Evolutionary conservation across 2,329 filamentous ascomycete species (phyloP).

Genomic region (Macrophomina phaseolina): DNA sequence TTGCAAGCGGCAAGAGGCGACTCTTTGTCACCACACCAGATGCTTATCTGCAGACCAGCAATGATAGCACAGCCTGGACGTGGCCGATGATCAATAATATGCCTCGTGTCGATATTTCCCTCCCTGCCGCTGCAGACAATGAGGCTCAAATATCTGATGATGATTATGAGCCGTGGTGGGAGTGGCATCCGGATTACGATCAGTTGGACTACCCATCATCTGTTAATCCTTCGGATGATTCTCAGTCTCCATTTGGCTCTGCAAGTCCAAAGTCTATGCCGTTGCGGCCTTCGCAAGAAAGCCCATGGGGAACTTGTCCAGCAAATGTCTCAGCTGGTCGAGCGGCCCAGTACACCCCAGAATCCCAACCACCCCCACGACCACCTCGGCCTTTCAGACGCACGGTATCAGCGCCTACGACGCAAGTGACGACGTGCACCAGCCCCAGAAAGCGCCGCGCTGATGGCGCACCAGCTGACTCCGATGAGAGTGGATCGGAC

Average conservation of each 20-base stretch:
- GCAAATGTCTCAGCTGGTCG: slow-evolving; percentile 36
- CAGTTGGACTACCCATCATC: slow-evolving; percentile 54
- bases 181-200: slow-evolving; percentile 69
- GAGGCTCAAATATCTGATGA: slow-evolving; percentile 52
- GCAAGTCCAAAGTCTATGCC: slow-evolving; percentile 21
- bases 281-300: no score
- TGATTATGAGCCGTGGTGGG: slow-evolving; percentile 69
- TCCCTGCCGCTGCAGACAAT: slow-evolving; percentile 33
- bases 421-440: slow-evolving; percentile 28
- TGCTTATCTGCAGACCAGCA: slow-evolving; percentile 70
- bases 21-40: slow-evolving; percentile 78
- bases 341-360: slow-evolving; percentile 42
- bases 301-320: slow-evolving; percentile 3
- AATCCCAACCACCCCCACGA: slow-evolving; percentile 39
- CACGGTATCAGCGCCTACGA: slow-evolving; percentile 38
- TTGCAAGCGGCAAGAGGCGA: slow-evolving; percentile 63
- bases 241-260: slow-evolving; percentile 34
- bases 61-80: slow-evolving; percentile 62
- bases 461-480: slow-evolving; percentile 26
- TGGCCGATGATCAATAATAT: slow-evolving; percentile 73
- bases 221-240: slow-evolving; percentile 46
- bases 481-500: background rate
- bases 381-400: slow-evolving; percentile 37
- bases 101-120: slow-evolving; percentile 58
- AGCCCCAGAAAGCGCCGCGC: slow-evolving; percentile 32